Evolutionary conservation across 2,329 filamentous ascomycete genomes (phyloP).

Genomic region (Botrytis elliptica): DNA sequence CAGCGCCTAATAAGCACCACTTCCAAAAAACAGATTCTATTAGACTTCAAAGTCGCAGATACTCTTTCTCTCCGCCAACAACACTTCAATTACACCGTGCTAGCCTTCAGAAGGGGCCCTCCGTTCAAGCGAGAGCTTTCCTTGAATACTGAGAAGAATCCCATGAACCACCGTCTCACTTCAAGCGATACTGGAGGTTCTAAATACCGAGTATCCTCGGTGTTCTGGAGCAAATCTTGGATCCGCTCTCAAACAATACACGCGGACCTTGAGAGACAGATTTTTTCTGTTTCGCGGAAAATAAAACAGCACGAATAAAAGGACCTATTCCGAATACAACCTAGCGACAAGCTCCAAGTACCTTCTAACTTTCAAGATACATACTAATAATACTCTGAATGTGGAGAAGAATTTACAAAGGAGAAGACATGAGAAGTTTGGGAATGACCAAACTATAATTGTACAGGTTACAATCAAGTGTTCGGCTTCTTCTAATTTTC

Average conservation of each 20-base stretch:
- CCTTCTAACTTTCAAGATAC: neutral
- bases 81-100: neutral
- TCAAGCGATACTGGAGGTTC: neutral
- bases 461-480: neutral
- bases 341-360: neutral
- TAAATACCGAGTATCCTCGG: neutral
- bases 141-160: neutral
- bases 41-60: neutral
- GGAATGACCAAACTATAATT: neutral
- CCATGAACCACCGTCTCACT: neutral
- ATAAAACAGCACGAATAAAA: neutral
- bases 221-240: neutral
- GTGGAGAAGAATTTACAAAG: accelerated
- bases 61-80: neutral
- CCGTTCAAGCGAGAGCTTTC: neutral
- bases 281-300: neutral
- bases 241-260: neutral
- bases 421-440: neutral
- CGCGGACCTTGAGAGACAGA: neutral
- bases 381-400: neutral
- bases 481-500: neutral
- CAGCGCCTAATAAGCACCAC: too few species aligned
- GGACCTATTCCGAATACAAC: neutral
- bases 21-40: too few species aligned
- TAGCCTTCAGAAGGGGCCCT: neutral